Percentiles rank a stretch among this genome's conserved stretches.
These are phyloP conservation scores for Dipodascus geniculatus DNA, from an alignment of 805 yeast species.

Conservation along the genomic window DNA sequence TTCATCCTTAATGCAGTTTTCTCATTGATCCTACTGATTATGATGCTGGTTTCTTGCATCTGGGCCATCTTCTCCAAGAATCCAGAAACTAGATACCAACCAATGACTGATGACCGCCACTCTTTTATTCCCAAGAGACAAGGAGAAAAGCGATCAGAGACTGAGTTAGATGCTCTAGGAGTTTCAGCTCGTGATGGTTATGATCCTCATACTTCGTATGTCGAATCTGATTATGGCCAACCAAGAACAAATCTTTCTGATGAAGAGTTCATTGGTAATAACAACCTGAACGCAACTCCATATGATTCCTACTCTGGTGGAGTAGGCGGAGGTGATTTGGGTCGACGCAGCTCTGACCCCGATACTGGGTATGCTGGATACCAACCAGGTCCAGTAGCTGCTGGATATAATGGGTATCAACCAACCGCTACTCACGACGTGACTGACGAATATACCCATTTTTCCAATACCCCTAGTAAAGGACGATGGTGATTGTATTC, in stretches of 20 bases:
- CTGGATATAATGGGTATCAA: not conserved
- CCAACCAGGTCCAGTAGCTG: not conserved
- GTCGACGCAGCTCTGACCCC: not conserved
- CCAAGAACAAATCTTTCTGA: not conserved
- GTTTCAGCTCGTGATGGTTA: conserved; percentile 33
- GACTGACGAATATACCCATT: not conserved
- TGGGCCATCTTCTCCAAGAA: conserved; percentile 77
- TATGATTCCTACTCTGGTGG: not conserved
- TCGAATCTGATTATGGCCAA: not conserved
- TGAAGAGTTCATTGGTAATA: not conserved
- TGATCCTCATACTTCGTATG: conserved; percentile 10
- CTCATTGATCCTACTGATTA: conserved; percentile 67
- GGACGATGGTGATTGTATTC: not conserved
- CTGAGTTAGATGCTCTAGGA: conserved; percentile 65
- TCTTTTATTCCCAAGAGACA: conserved; percentile 52
- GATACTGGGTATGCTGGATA: not conserved
- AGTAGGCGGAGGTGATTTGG: not conserved
- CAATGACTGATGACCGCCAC: conserved; percentile 91
- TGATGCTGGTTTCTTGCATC: conserved; percentile 80
- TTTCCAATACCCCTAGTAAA: not conserved
- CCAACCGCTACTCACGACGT: not conserved
- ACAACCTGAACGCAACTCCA: not conserved
- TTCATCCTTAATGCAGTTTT: conserved; percentile 83
- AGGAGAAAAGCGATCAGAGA: conserved; percentile 16
- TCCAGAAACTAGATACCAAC: conserved; percentile 92